Conservation (phyloP, 768 basidiomycete genomes). For the Phylloporus rhodoxanthus region DNA sequence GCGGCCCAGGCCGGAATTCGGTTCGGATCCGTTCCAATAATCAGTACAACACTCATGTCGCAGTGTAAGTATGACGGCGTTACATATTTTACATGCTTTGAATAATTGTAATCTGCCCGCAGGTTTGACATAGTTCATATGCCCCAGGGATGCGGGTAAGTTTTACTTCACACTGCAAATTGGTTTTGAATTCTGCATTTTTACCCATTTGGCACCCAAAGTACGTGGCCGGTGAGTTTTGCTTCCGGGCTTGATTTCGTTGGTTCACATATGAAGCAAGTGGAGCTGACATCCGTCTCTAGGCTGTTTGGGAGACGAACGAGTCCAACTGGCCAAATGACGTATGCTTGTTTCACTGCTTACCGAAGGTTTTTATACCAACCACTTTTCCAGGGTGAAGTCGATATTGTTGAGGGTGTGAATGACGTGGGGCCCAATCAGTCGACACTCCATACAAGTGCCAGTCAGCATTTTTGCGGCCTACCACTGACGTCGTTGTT, state of each 20-base stretch:
- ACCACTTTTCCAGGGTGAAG: conserved; percentile 22
- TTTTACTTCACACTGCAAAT: background rate
- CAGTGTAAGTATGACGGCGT: conserved; percentile 21
- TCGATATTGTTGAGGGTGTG: conserved; percentile 37
- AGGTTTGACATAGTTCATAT: conserved; percentile 35
- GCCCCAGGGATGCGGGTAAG: conserved; percentile 33
- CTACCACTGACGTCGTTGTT: background rate
- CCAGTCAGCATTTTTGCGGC: conserved; percentile 29
- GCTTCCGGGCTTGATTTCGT: background rate
- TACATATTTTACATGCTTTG: background rate
- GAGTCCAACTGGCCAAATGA: conserved; percentile 23
- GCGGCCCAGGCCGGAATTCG: conserved; percentile 32
- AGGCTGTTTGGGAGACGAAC: conserved; percentile 28
- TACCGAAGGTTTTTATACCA: background rate
- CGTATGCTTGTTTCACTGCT: conserved; percentile 10
- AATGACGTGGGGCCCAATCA: conserved; percentile 50
- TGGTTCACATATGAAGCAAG: conserved; percentile 3
- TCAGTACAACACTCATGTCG: conserved; percentile 32
- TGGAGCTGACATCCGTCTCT: conserved; percentile 4
- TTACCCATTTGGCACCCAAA: conserved; percentile 6
- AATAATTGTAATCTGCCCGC: background rate
- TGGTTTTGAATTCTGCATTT: background rate
- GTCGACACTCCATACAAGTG: conserved; percentile 51
- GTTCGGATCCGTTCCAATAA: conserved; percentile 30
- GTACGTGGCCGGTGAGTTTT: conserved; percentile 34